phyloP scores from a whole-genome alignment of 2,329 filamentous ascomycete genomes.

The Sporothrix protearum region DNA sequence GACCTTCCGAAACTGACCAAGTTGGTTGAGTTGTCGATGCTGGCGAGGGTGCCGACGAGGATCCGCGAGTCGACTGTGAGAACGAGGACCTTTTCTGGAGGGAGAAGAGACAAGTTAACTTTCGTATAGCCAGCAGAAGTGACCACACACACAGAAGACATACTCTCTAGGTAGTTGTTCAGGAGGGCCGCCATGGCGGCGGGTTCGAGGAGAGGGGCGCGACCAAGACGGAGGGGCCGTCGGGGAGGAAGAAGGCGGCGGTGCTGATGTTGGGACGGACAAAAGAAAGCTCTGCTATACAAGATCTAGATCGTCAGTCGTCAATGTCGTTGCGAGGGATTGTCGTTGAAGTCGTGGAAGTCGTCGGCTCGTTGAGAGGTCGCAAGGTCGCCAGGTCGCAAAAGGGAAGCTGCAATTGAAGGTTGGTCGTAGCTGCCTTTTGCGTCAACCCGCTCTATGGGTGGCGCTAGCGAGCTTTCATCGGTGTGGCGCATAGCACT shows the following conservation, averaged over 20 bases:
- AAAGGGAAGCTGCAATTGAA: background rate
- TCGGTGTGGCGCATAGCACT: slow-evolving; percentile 11
- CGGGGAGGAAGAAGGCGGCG: background rate
- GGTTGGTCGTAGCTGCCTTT: slow-evolving; percentile 11
- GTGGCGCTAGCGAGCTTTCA: background rate
- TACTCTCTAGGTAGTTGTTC: slow-evolving; percentile 36
- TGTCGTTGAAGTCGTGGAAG: background rate
- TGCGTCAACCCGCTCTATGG: background rate
- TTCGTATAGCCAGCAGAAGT: background rate
- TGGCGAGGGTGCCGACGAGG: slow-evolving; percentile 74
- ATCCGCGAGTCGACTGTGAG: slow-evolving; percentile 91
- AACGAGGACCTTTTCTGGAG: slow-evolving; percentile 80
- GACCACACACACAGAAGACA: slow-evolving; percentile 15
- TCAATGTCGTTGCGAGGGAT: background rate
- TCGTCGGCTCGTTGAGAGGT: background rate
- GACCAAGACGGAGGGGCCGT: background rate
- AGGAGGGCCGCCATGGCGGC: slow-evolving; percentile 31
- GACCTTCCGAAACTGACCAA: slow-evolving; percentile 48
- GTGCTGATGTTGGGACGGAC: background rate
- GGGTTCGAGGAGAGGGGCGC: slow-evolving; percentile 19
- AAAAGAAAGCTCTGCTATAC: background rate
- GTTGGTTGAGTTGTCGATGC: slow-evolving; percentile 89
- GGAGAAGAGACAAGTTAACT: background rate
- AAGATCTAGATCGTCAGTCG: background rate
- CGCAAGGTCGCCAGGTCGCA: background rate